Conservation (phyloP, 495 filamentous ascomycete species). For the Daldinia childiae region DNA sequence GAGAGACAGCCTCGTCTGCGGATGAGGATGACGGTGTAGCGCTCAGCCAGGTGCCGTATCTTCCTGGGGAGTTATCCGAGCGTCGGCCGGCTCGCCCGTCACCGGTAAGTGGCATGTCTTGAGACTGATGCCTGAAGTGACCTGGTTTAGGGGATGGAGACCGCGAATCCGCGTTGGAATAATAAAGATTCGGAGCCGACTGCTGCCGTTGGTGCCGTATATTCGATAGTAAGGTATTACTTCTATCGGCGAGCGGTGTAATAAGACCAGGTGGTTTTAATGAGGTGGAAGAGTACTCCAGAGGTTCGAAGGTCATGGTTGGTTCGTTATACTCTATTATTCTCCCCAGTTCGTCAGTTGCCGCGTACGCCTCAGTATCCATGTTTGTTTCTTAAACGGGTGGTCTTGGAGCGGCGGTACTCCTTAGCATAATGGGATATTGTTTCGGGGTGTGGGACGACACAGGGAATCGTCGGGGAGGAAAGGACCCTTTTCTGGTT, state of each 20-base stretch:
- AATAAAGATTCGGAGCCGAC: slow-evolving; percentile 51
- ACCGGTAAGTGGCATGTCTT: slow-evolving; percentile 57
- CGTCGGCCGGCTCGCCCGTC: slow-evolving; percentile 46
- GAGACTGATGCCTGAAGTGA: slow-evolving; percentile 43
- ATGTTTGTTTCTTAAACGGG: slow-evolving; percentile 30
- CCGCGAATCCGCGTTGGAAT: slow-evolving; percentile 45
- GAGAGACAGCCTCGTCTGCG: slow-evolving; percentile 30
- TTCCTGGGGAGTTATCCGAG: slow-evolving; percentile 41
- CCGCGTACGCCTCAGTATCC: slow-evolving; percentile 14
- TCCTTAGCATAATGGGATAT: slow-evolving; percentile 58
- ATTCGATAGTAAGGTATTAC: slow-evolving; percentile 38
- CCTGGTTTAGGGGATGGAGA: slow-evolving; percentile 46
- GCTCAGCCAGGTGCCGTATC: slow-evolving; percentile 51
- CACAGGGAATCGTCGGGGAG: slow-evolving; percentile 24
- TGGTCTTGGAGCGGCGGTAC: slow-evolving; percentile 38
- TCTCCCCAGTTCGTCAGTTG: slow-evolving; percentile 16
- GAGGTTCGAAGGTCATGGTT: slow-evolving; percentile 34
- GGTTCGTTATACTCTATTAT: slow-evolving; percentile 22
- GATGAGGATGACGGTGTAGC: slow-evolving; percentile 22
- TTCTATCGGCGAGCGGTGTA: slow-evolving; percentile 37
- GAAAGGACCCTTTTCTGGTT: slow-evolving; percentile 10
- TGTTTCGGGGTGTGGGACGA: slow-evolving; percentile 49
- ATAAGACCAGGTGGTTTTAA: slow-evolving; percentile 24
- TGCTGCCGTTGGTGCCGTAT: slow-evolving; percentile 54
- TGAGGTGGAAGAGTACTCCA: slow-evolving; percentile 19